Evolutionary conservation across 2,329 filamentous ascomycete genomes (phyloP).

Genomic region (Botrytis squamosa): DNA sequence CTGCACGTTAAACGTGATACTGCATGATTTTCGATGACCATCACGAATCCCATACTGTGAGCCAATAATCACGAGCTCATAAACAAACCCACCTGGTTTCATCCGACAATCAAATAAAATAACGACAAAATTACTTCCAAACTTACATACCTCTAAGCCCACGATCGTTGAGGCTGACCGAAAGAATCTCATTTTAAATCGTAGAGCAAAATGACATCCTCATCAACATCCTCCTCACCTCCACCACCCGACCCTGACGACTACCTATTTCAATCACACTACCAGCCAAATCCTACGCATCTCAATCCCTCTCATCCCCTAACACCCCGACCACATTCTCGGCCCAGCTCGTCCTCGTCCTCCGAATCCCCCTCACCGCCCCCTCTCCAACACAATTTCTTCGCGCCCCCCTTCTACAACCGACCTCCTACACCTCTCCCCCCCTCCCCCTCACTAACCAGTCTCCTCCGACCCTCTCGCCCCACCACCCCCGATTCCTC

Average conservation of each 20-base stretch:
- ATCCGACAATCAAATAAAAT: background rate
- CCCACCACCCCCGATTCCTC: conserved; percentile 91
- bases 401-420: conserved; percentile 91
- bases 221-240: conserved; percentile 13
- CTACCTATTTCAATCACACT: conserved; percentile 14
- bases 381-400: conserved; percentile 48
- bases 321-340: background rate
- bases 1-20: background rate
- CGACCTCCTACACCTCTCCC: conserved; percentile 92
- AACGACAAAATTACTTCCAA: background rate
- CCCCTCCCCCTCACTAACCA: conserved; percentile 88
- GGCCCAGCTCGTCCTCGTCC: background rate
- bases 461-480: conserved; percentile 83
- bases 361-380: conserved; percentile 29
- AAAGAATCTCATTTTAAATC: background rate
- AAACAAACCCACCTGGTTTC: background rate
- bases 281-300: background rate
- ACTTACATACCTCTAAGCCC: background rate
- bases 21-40: background rate
- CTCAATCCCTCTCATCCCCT: background rate
- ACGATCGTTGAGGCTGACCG: no score
- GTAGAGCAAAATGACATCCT: conserved; percentile 14
- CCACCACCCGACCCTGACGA: conserved; percentile 11
- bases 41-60: background rate
- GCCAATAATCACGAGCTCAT: background rate